Base-by-base conservation (phyloP, 805 yeast species). In the Wickerhamiella kazuoi region DNA sequence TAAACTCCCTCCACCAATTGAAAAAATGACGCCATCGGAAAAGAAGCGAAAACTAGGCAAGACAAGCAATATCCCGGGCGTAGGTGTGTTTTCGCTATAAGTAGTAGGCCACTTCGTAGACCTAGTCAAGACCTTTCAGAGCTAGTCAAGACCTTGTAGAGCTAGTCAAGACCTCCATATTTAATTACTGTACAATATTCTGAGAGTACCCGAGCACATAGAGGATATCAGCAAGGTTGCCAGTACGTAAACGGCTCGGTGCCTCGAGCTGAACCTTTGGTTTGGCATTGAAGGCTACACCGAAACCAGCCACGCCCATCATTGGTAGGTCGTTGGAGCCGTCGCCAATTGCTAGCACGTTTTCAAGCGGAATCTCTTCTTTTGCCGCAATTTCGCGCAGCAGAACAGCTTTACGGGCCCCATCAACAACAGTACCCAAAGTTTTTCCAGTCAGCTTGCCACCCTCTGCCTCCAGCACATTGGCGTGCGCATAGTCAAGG, bases 281-380 rank as follows among this genome's bases (percentile, higher is more conserved):
- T 56, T 90, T 90, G 17, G 97, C 99, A 55, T 83, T 80, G 93
- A 95, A 90, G 0, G 98, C 98, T 39, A 90, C 67, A 17, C 98
- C 98, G 55, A 74, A 79, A 0, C 97, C 97, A 2, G 94, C 95
- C 13, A 61, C 72, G 2, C 64, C 69, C 97, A 90, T 90, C 84
- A 93, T 93, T 34, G 71, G 70, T 53, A 90, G 63, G 60, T 90
- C 99, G 52, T 90, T 90, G 19, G 97, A 95, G 30, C 99, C 99
- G 55, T 90, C 97, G 29, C 97, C 97, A 30, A 87, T 79, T 36
- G 95, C 95, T 35, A 80, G 76, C 1, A 77, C 76, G 3, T 65
- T 35, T n/a, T 41, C 45, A 8, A 56, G 43, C 3, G 49, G 49
- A n/a, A 60, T 46, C 13, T 35, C 38, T 35, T 60, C 60, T 37